Base-by-base conservation (phyloP, 805 yeast genomes). In the Grigorovia transvaalensis region DNA sequence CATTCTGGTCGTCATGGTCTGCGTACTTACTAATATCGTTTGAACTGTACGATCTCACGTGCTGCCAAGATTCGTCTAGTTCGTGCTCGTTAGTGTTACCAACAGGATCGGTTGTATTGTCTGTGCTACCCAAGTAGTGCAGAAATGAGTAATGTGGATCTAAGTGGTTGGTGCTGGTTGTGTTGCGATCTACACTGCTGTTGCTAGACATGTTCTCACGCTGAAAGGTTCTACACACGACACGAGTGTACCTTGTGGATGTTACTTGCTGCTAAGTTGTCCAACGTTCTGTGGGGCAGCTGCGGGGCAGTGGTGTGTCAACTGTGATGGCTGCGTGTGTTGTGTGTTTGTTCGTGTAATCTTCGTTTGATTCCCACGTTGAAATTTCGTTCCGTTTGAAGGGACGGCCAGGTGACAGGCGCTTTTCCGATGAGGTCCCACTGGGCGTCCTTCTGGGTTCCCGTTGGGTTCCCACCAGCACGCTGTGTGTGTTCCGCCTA, bases 81-180 rank as follows among this genome's bases (percentile, higher is more conserved):
- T 46, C 20, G 12, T 33, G 13, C 4, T 33, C 7, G 11, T 15
- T 23, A 45, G 15, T 20, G 19, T 19, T 40, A 30, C 8, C 27
- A 33, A 20, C 30, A 40, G 13, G n/a, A 15, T n/a, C n/a, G 18
- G 18, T 29, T 18, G n/a, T 20, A 15, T 19, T 38, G 15, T 20
- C 33, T 4, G 35, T 33, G 41, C 8, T 53, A 44, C 59, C 61
- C 41, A 66, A 48, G 33, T 62, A 53, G 40, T 64, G 64, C 44
- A 64, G 44, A 9, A 66, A 61, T 4, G 68, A 64, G 5, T 60
- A 52, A 52, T 66, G 70, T 13, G 70, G 70, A 51, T 64, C 67
- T 40, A 65, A 49, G 4, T 15, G 42, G 42, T 15, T 38, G 17
- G 17, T 15, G 42, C 15, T 38, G 17, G 17, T 15, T 17, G 8